Evolutionary conservation across 495 filamentous ascomycete species (phyloP).

Genomic region (Daldinia grandis): DNA sequence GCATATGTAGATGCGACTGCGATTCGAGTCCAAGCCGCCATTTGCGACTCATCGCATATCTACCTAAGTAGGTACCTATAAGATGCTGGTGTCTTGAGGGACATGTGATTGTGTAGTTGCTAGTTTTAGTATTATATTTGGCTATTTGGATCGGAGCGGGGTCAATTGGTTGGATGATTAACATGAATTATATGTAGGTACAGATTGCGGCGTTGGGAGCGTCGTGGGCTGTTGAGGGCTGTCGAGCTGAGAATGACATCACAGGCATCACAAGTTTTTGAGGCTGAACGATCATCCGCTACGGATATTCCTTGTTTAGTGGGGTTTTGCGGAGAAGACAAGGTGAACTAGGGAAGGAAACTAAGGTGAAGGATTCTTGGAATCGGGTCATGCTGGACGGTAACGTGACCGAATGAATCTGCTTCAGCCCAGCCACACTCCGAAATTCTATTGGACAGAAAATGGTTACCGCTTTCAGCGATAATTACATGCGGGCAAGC

Average conservation of each 20-base stretch:
- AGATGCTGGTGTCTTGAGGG: background rate
- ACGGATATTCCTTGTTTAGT: slow-evolving; percentile 34
- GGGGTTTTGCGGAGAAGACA: slow-evolving; percentile 30
- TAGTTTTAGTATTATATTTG: background rate
- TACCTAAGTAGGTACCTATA: background rate
- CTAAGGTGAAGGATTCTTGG: slow-evolving; percentile 21
- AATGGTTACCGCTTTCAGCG: slow-evolving; percentile 23
- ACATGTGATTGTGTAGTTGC: slow-evolving; percentile 2
- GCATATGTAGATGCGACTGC: background rate
- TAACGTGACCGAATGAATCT: slow-evolving; percentile 38
- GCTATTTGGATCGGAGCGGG: slow-evolving; percentile 3
- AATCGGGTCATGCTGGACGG: slow-evolving; percentile 24
- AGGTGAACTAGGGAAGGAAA: slow-evolving; percentile 27
- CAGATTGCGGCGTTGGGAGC: background rate
- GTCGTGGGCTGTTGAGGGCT: background rate
- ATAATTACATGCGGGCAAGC: slow-evolving; percentile 15
- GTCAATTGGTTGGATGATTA: slow-evolving; percentile 25
- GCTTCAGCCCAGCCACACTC: slow-evolving; percentile 25
- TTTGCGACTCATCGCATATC: slow-evolving; percentile 1
- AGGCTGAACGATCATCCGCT: slow-evolving; percentile 38
- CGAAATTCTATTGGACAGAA: slow-evolving; percentile 18
- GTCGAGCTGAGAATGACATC: slow-evolving; percentile 42
- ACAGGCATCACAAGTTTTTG: slow-evolving; percentile 19
- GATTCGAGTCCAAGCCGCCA: background rate
- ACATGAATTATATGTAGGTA: background rate